Base-by-base conservation (phyloP, 345 rosid species). In the Trapa incisa region DNA sequence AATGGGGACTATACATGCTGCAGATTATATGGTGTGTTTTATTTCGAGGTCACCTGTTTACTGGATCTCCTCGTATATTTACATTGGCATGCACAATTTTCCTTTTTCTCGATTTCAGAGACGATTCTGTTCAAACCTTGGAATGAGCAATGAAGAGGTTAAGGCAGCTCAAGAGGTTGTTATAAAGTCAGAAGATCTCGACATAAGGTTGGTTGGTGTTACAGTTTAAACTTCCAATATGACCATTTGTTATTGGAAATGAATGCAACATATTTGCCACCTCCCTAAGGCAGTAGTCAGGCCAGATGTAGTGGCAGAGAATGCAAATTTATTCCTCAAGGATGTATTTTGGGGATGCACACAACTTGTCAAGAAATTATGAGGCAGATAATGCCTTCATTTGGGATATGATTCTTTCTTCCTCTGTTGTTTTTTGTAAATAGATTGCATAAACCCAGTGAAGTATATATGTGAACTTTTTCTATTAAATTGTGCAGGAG, bases 131-230 rank as follows among this genome's bases (percentile, higher is more conserved):
- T 83, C 87, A 39, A 77, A 79, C 56, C 85, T 83, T 73, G 85
- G 83, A 71, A 79, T 83, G 85, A 77, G 76, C 45, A 79, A 83
- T 67, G 82, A 81, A 79, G 87, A 77, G 42, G 78, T 83, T 65
- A 83, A 81, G 81, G 87, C 87, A 37, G 87, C 87, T 47, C 85
- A 83, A 68, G 87, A 81, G 69, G 81, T 80, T 42, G 85, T 81
- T 39, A 77, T 75, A 75, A 83, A 83, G 68, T 79, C 85, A 63
- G 85, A 83, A 70, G 82, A 74, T 68, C 69, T 81, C 57, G 85
- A 83, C 72, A 81, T 83, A 75, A 81, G 87, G 87, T 83, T 37
- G 37, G 70, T 69, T 37, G 37, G 70, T 69, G 43, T 8, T 73
- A 43, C 10, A 32, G 0, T 4, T 45, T 41, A 8, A 45, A 11